Evolutionary conservation across 2,329 filamentous ascomycete species (phyloP).

Genomic region (Ascochyta pisi): DNA sequence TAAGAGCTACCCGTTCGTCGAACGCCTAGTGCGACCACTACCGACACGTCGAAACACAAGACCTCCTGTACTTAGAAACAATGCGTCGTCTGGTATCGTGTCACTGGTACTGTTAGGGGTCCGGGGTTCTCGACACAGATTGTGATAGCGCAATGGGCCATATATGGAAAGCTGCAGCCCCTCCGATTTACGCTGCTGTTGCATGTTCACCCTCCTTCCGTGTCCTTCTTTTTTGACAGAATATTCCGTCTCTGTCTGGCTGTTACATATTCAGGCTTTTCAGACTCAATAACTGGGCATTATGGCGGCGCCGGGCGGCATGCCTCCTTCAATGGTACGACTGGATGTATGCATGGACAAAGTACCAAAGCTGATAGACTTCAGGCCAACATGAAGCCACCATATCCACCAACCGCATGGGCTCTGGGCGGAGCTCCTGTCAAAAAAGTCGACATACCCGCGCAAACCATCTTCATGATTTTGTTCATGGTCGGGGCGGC

Average conservation of each 20-base stretch:
- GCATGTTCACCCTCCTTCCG: background rate
- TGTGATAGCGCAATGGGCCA: slow-evolving; percentile 11
- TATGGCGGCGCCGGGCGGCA: slow-evolving; percentile 23
- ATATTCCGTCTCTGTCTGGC: background rate
- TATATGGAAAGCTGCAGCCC: slow-evolving; percentile 22
- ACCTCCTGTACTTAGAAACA: slow-evolving; percentile 21
- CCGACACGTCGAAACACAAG: slow-evolving; percentile 16
- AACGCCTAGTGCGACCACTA: slow-evolving; percentile 20
- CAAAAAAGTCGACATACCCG: slow-evolving; percentile 50
- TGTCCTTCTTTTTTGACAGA: background rate
- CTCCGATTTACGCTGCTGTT: slow-evolving; percentile 3
- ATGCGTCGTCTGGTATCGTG: slow-evolving; percentile 10
- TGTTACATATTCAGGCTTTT: background rate
- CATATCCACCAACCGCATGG: slow-evolving; percentile 42
- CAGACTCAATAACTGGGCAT: background rate
- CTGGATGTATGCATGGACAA: background rate
- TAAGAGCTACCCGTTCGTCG: slow-evolving; percentile 12
- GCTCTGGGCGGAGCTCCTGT: slow-evolving; percentile 48
- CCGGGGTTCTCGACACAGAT: background rate
- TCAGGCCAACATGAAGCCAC: slow-evolving; percentile 31
- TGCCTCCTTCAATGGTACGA: slow-evolving; percentile 24
- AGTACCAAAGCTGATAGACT: slow-evolving; percentile 9
- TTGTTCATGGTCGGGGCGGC: slow-evolving; percentile 52
- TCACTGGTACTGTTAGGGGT: slow-evolving; percentile 9
- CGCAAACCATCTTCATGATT: slow-evolving; percentile 50